These are phyloP conservation scores for Annulohypoxylon moriforme DNA, from an alignment of 495 filamentous ascomycete genomes.

Conservation along the genomic window DNA sequence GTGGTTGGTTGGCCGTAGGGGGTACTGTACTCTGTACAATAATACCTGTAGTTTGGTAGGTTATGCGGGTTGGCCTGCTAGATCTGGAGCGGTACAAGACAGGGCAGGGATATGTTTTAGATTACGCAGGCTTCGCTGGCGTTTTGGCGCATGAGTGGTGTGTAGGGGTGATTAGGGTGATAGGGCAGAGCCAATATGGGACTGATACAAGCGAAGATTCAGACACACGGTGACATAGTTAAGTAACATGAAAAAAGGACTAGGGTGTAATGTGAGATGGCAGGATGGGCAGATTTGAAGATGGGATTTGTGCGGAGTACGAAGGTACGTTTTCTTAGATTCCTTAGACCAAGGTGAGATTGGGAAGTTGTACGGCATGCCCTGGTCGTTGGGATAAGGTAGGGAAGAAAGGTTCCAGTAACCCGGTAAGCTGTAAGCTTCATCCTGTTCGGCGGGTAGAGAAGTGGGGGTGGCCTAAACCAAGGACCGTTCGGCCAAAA, in stretches of 20 bases:
- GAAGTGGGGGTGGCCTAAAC: conserved; percentile 21
- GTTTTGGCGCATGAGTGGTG: conserved; percentile 8
- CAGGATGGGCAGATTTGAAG: background rate
- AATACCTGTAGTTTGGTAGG: background rate
- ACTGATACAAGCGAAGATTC: conserved; percentile 11
- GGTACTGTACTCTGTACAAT: background rate
- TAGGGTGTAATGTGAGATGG: background rate
- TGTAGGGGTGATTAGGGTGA: conserved; percentile 1
- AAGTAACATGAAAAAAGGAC: background rate
- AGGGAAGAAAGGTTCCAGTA: conserved; percentile 39
- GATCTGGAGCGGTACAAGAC: conserved; percentile 14
- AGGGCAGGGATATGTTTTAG: conserved; percentile 22
- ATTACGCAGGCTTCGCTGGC: conserved; percentile 19
- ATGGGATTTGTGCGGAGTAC: background rate
- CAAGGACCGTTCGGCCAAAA: conserved; percentile 10
- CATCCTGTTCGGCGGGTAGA: conserved; percentile 16
- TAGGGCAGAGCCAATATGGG: conserved; percentile 10
- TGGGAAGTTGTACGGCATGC: conserved; percentile 16
- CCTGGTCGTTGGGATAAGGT: conserved; percentile 45
- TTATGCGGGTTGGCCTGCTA: conserved; percentile 6
- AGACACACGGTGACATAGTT: conserved; percentile 12
- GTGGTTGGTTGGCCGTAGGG: conserved; percentile 1
- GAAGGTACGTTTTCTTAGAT: background rate
- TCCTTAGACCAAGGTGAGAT: background rate
- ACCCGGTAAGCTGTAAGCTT: conserved; percentile 38